phyloP scores from a whole-genome alignment of 2,329 filamentous ascomycete species.

The Diplodia seriata region DNA sequence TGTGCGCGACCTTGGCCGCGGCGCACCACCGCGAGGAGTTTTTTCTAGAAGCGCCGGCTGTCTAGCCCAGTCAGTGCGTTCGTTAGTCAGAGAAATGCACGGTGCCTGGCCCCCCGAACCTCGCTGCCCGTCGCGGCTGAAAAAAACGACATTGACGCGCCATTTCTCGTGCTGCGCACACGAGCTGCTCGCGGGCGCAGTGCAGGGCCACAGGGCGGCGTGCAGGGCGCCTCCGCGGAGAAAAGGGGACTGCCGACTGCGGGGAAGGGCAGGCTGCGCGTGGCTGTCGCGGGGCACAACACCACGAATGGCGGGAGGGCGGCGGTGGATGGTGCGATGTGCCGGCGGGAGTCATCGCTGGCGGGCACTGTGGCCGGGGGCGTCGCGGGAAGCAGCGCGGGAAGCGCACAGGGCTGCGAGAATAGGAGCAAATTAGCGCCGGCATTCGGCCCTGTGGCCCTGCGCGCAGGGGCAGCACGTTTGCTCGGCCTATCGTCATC shows the following conservation, averaged over 20 bases:
- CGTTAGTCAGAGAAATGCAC: conserved; percentile 29
- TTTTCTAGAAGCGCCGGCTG: conserved; percentile 30
- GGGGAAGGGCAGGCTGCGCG: background rate
- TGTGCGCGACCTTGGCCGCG: conserved; percentile 18
- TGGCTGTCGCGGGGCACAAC: background rate
- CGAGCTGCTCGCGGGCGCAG: background rate
- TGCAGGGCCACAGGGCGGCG: too few species aligned
- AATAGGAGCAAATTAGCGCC: conserved; percentile 29
- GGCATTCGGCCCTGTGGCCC: conserved; percentile 27
- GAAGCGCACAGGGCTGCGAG: conserved; percentile 24
- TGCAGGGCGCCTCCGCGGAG: background rate
- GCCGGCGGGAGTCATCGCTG: conserved; percentile 24
- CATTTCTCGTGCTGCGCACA: conserved; percentile 6
- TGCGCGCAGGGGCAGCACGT: conserved; percentile 17
- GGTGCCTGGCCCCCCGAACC: conserved; percentile 2
- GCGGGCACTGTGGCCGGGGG: conserved; percentile 14
- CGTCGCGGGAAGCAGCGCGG: conserved; percentile 24
- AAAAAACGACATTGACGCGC: background rate
- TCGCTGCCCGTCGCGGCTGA: conserved; percentile 19
- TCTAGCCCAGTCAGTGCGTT: conserved; percentile 19
- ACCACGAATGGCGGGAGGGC: conserved; percentile 10
- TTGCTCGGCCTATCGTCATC: conserved; percentile 25
- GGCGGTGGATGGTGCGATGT: conserved; percentile 16
- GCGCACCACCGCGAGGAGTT: conserved; percentile 24
- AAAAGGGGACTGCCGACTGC: background rate